Conservation (phyloP, 176 grass and related monocot species). For the Carex myosuroides region DNA sequence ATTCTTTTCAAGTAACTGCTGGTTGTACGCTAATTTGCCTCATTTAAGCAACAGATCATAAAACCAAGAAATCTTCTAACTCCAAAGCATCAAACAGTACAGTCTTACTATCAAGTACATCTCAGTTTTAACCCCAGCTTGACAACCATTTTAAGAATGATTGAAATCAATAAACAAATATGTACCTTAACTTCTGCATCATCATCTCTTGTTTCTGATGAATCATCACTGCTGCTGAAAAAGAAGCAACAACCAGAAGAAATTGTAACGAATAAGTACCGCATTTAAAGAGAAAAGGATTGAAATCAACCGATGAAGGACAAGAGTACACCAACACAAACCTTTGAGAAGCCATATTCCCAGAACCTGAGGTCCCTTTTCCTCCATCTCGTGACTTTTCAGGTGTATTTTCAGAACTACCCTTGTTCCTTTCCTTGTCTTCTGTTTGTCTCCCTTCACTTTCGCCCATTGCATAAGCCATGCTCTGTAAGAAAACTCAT, state of each 20-base stretch:
- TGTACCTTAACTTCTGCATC: constrained; percentile 63
- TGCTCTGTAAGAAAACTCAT: constrained; percentile 49
- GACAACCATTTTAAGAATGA: not conserved
- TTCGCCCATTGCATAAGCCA: constrained; percentile 35
- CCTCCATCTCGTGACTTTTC: constrained; percentile 29
- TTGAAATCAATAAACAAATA: constrained; percentile 10
- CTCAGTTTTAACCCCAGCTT: not conserved
- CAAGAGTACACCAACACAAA: constrained; percentile 6
- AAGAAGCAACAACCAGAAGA: constrained; percentile 21
- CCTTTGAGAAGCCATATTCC: constrained; percentile 62
- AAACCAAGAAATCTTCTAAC: not conserved
- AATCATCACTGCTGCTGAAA: constrained; percentile 51
- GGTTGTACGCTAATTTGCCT: not conserved
- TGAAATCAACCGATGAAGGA: not conserved
- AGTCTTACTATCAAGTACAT: not conserved
- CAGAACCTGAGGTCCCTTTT: constrained; percentile 46
- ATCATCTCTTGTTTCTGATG: constrained; percentile 66
- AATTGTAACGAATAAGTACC: constrained; percentile 6
- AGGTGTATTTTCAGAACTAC: constrained; percentile 27
- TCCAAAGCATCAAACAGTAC: not conserved
- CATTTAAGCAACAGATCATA: not conserved
- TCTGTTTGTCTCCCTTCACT: constrained; percentile 28
- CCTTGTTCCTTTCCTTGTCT: constrained; percentile 54
- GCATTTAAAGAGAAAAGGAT: not conserved
- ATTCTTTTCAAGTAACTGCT: not conserved